Conservation (phyloP, 2,329 filamentous ascomycete genomes). For the Xenoacremonium recifei region DNA sequence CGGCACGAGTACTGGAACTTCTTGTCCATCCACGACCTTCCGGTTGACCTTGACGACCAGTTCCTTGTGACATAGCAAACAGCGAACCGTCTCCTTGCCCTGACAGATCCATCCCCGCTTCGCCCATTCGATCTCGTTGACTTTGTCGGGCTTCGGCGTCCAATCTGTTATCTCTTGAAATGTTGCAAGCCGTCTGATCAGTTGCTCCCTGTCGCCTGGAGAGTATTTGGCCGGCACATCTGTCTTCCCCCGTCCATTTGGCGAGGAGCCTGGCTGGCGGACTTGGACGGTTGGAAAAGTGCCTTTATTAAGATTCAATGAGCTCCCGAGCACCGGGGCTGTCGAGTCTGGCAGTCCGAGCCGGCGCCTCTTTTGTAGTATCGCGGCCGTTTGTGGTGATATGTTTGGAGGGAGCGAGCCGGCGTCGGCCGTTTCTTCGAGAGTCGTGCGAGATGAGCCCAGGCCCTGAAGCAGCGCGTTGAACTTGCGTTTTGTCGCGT, state of each 20-base stretch:
- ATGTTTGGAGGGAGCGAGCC: background rate
- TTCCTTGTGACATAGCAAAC: slow-evolving; percentile 80
- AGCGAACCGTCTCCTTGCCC: slow-evolving; percentile 79
- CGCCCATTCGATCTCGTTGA: slow-evolving; percentile 92
- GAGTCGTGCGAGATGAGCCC: slow-evolving; percentile 40
- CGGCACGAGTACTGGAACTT: slow-evolving; percentile 51
- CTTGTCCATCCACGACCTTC: slow-evolving; percentile 55
- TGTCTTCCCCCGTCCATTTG: slow-evolving; percentile 17
- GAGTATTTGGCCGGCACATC: slow-evolving; percentile 66
- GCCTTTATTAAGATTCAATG: slow-evolving; percentile 15
- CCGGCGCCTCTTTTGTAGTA: slow-evolving; percentile 54
- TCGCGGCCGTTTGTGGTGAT: slow-evolving; percentile 28
- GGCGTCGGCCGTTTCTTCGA: slow-evolving; percentile 8
- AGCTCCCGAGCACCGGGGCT: slow-evolving; percentile 28
- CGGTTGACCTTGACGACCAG: slow-evolving; percentile 76
- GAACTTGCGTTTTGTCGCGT: slow-evolving; percentile 82
- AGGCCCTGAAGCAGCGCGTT: slow-evolving; percentile 70
- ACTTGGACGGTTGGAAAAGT: slow-evolving; percentile 24
- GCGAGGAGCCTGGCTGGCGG: slow-evolving; percentile 19
- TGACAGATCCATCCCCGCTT: slow-evolving; percentile 89
- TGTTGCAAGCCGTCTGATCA: slow-evolving; percentile 77
- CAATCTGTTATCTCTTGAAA: slow-evolving; percentile 91
- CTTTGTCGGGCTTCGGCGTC: slow-evolving; percentile 84
- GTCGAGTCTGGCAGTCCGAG: slow-evolving; percentile 43
- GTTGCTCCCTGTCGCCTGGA: slow-evolving; percentile 79